Base-by-base conservation (phyloP, 2,329 filamentous ascomycete genomes). In the Alternaria arborescens region DNA sequence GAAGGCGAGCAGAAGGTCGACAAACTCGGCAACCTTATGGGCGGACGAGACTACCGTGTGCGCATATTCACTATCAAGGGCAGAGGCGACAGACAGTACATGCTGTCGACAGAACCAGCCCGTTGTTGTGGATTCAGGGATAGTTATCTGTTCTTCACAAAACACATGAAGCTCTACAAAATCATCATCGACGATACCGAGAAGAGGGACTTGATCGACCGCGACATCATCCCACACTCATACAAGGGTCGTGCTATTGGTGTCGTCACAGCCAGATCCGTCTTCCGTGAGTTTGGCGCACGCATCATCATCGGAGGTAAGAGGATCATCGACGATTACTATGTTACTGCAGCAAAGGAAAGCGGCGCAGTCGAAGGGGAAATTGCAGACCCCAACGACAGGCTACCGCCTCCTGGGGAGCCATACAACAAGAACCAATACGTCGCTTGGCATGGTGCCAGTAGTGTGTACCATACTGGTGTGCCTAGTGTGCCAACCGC, bases 391-490 rank as follows among this genome's bases (percentile, higher is more conserved):
- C 94, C 94, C 0, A 90, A 93, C 61, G 95, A 99, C 78, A 86
- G 85, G 61, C 86, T 94, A 42, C 87, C 93, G 26, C 86, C 86
- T 8, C 83, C 85, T n/a, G 91, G 90, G 40, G 91, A 96, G 76
- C 85, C 89, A n/a, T 99, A 99, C 84, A 97, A 99, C 84, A 93
- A 94, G 81, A 99, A 99, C 76, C 94, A 97, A 78, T 99, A 97
- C 75, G 95, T 99, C 28, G 95, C 95, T 28, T 99, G 95, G 95
- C 94, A 97, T 77, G 95, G 95, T 51, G 95, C 95, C 48, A 98
- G 94, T 77, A 90, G 92, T 40, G 95, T 99, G 24, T 99, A 99
- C 77, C 93, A 98, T 77, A 93, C 91, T 12, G 89, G 89, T 58
- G 87, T 86, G 1, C 92, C 93, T 1, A 89, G 90, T 22, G 88